Evolutionary conservation across 345 rosid genomes (phyloP).

Genomic region (Tarenaya hassleriana): DNA sequence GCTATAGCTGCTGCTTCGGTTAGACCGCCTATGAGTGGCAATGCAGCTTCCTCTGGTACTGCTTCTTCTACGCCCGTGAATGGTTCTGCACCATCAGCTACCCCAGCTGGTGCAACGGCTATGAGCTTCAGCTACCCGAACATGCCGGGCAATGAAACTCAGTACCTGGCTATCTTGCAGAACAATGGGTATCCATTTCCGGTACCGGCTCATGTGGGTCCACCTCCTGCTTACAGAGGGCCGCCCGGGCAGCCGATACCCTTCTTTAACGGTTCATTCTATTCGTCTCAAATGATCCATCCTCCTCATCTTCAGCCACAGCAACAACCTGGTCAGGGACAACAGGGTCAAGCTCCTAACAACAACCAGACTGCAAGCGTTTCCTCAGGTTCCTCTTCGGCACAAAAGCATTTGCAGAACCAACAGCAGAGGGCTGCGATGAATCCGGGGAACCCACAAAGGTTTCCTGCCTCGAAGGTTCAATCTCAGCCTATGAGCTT

Average conservation of each 20-base stretch:
- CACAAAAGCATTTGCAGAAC: conserved; percentile 77
- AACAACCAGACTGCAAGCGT: conserved; percentile 55
- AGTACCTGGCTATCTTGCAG: conserved; percentile 83
- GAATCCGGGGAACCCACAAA: conserved; percentile 47
- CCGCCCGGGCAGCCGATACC: conserved; percentile 67
- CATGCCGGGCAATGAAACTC: conserved; percentile 79
- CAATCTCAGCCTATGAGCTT: conserved; percentile 50
- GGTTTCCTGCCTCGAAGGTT: conserved; percentile 52
- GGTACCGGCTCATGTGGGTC: conserved; percentile 80
- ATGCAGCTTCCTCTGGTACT: conserved; percentile 35
- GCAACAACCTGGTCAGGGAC: conserved; percentile 50
- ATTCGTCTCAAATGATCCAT: conserved; percentile 85
- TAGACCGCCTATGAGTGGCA: conserved; percentile 44
- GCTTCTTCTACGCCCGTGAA: conserved; percentile 41
- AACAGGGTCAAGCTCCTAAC: conserved; percentile 44
- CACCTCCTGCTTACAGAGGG: conserved; percentile 66
- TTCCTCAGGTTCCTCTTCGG: conserved; percentile 66
- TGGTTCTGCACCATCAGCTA: conserved; percentile 41
- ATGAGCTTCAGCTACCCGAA: conserved; percentile 82
- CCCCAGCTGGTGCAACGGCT: conserved; percentile 54
- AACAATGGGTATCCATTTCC: conserved; percentile 76
- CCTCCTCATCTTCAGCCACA: conserved; percentile 69
- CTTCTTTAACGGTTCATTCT: conserved; percentile 78
- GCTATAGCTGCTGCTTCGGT: conserved; percentile 58
- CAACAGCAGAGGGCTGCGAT: conserved; percentile 55